phyloP scores from a whole-genome alignment of 768 basidiomycete species.

The Macrolepiota fuliginosa region DNA sequence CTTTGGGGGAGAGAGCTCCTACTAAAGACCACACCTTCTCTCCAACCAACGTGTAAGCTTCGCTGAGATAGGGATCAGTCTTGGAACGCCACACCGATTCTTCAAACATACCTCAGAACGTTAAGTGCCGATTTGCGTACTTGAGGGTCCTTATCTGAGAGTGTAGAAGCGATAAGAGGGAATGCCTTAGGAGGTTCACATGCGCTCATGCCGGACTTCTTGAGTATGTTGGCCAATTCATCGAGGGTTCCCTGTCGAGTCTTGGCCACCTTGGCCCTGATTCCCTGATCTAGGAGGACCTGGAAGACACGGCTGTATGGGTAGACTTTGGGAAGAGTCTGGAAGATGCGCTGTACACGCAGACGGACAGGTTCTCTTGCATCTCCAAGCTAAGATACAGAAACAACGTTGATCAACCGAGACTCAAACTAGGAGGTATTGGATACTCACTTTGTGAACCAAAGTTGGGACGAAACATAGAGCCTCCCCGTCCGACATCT shows the following conservation, averaged over 20 bases:
- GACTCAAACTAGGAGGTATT: background rate
- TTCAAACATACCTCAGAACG: conserved; percentile 62
- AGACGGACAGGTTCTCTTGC: conserved; percentile 77
- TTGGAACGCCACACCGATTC: conserved; percentile 6
- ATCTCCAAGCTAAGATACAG: conserved; percentile 76
- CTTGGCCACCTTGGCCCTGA: conserved; percentile 89
- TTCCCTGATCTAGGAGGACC: conserved; percentile 81
- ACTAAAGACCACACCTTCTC: conserved; percentile 84
- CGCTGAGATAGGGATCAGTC: conserved; percentile 41
- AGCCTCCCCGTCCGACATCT: conserved; percentile 84
- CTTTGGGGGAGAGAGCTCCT: conserved; percentile 75
- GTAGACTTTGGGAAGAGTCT: conserved; percentile 84
- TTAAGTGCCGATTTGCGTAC: conserved; percentile 87
- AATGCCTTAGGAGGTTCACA: conserved; percentile 84
- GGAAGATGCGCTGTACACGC: conserved; percentile 83
- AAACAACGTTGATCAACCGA: conserved; percentile 6
- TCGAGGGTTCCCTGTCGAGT: conserved; percentile 86
- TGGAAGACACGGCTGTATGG: conserved; percentile 92
- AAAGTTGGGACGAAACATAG: conserved; percentile 86
- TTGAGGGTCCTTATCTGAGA: conserved; percentile 86
- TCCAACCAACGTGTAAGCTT: conserved; percentile 78
- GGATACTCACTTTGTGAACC: conserved; percentile 71
- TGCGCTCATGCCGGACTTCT: conserved; percentile 77
- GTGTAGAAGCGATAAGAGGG: conserved; percentile 70
- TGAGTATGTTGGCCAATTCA: conserved; percentile 74